Evolutionary conservation across 2,329 filamentous ascomycete genomes (phyloP), one percentile per base, ranked within the genome.

Genomic region (Sordariomycetes sp.): DNA sequence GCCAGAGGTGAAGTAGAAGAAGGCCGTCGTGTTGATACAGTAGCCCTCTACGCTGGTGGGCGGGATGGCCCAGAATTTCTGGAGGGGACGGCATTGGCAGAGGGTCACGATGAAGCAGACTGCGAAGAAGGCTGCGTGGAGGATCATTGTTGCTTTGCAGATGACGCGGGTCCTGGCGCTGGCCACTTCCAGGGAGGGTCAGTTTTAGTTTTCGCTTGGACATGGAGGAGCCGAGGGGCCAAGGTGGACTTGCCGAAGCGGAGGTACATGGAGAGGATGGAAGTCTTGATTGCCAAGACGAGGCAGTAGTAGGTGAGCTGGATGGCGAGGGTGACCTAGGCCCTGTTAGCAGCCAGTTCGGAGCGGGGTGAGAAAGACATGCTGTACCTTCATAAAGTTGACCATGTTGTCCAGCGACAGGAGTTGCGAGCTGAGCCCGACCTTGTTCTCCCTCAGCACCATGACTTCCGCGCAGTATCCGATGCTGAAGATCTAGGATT

Each of bases 221-320:
- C 10, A 32, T 7, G 17, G 2, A 45, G 39, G 58, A 42, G 62
- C 64, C 28, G 65, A 61, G n/a, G n/a, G 58, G 20, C n/a, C n/a
- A 66, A 20, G 34, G 25, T 28, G 10, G 4, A 63, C 65, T 39
- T 66, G 72, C 71, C 68, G 52, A 77, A 74, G 32, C 75, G 68
- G 13, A 76, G 67, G 54, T 76, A 77, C 58, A 75, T 75, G 59
- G 69, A 68, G 1, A 76, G 64, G 34, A 77, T 74, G 0, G 73
- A 76, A 0, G 68, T 64, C 60, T 77, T 77, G 54, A 76, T 68
- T 20, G 65, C 64, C 15, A 66, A 66, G 10, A 76, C 59, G 20
- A 68, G 68, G 12, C 66, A 59, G 32, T 73, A 74, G 60, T 76
- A 77, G 24, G 71, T 66, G 48, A 73, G 61, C 36, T 74, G 68